Evolutionary conservation across 1,284 basidiomycete species (phyloP).

Genomic region (Pyrrhoderma lamaoense): DNA sequence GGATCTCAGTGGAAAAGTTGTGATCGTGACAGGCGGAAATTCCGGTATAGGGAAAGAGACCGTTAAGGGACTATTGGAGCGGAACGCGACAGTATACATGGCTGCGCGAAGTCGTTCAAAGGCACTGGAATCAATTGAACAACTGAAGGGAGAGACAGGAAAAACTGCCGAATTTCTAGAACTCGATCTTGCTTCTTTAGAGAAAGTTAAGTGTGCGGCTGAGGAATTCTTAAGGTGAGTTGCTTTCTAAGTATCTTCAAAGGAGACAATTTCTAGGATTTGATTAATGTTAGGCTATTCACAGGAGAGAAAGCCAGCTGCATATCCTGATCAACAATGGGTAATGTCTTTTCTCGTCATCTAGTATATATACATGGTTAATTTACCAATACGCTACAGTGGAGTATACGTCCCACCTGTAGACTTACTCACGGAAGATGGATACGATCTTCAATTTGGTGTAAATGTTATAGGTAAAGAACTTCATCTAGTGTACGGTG

Average conservation of each 20-base stretch:
- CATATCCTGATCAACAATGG: conserved; percentile 25
- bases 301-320: conserved; percentile 22
- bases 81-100: conserved; percentile 61
- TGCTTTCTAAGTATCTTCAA: neutral
- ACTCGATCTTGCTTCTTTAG: conserved; percentile 53
- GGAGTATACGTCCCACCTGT: conserved; percentile 36
- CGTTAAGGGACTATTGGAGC: conserved; percentile 39
- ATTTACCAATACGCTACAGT: conserved; percentile 19
- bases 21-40: conserved; percentile 40
- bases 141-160: conserved; percentile 37
- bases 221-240: conserved; percentile 41
- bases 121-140: conserved; percentile 41
- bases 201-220: conserved; percentile 42
- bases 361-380: neutral
- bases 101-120: conserved; percentile 44
- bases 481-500: neutral
- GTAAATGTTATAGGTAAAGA: conserved; percentile 30
- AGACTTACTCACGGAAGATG: conserved; percentile 30
- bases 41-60: conserved; percentile 34
- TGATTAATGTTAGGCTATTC: conserved; percentile 16
- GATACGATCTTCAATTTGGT: conserved; percentile 38
- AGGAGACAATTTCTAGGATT: too few species aligned
- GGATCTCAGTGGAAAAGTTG: conserved; percentile 31
- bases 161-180: conserved; percentile 45
- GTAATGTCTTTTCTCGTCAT: neutral